phyloP scores from a whole-genome alignment of 2,329 filamentous ascomycete genomes.

The Trichophyton mentagrophytes region DNA sequence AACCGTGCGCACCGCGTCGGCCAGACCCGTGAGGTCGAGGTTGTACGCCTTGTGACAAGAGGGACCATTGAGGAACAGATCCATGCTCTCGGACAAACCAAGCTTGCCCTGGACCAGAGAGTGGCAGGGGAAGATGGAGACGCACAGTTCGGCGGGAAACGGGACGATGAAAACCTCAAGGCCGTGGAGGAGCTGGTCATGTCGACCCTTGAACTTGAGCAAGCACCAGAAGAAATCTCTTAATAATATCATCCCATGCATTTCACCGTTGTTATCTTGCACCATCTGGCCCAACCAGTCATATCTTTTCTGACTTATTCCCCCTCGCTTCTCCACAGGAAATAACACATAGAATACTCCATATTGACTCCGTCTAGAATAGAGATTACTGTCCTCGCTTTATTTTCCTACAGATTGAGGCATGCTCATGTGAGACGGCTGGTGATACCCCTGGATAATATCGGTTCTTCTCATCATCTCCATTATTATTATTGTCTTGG shows the following conservation, averaged over 20 bases:
- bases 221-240: not conserved
- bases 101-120: slow-evolving; percentile 73
- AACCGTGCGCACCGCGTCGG: slow-evolving; percentile 92
- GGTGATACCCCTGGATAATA: too few relatives aligned
- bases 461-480: too few relatives aligned
- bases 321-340: too few relatives aligned
- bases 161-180: slow-evolving; percentile 36
- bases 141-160: slow-evolving; percentile 36
- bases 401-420: too few relatives aligned
- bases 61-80: slow-evolving; percentile 89
- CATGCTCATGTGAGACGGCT: too few relatives aligned
- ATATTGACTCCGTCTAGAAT: too few relatives aligned
- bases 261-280: not conserved
- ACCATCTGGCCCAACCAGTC: too few relatives aligned
- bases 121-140: slow-evolving; percentile 49
- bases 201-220: slow-evolving; percentile 15
- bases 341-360: too few relatives aligned
- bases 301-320: too few relatives aligned
- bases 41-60: slow-evolving; percentile 68
- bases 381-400: too few relatives aligned
- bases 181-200: slow-evolving; percentile 39
- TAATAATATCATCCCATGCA: not conserved
- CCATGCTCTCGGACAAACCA: slow-evolving; percentile 78
- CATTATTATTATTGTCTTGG: not conserved
- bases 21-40: slow-evolving; percentile 79